phyloP scores from a whole-genome alignment of 1,284 basidiomycete genomes.

The Anthracocystis panici-leucophaei region DNA sequence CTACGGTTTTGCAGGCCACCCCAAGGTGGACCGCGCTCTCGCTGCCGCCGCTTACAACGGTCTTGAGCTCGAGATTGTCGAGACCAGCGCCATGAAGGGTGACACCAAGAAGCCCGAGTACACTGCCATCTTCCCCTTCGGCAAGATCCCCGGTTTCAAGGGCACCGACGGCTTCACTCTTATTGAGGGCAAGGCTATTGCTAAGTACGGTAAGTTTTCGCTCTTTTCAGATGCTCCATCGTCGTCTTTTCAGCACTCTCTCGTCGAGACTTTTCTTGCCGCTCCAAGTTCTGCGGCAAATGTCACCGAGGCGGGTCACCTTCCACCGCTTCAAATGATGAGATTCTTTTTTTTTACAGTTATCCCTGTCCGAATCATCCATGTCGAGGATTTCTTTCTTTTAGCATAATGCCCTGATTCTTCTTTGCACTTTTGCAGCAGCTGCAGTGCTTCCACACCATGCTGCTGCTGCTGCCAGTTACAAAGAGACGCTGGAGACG shows the following conservation, averaged over 20 bases:
- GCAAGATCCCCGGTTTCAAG: conserved; percentile 81
- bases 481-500: not conserved
- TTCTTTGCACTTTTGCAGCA: not conserved
- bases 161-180: conserved; percentile 82
- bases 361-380: conserved; percentile 70
- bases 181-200: conserved; percentile 83
- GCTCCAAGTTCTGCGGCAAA: not conserved
- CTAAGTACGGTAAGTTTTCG: conserved; percentile 87
- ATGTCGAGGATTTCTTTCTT: conserved; percentile 75
- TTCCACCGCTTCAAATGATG: conserved; percentile 67
- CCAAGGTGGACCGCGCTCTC: conserved; percentile 55
- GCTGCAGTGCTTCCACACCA: not conserved
- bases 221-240: not conserved
- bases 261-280: conserved; percentile 3
- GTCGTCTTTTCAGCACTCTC: not conserved
- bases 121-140: conserved; percentile 61
- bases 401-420: conserved; percentile 59
- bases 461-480: not conserved
- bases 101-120: conserved; percentile 66
- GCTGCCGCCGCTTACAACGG: conserved; percentile 68
- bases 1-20: conserved; percentile 55
- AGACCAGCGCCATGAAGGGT: conserved; percentile 40
- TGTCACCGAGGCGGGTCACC: not conserved
- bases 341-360: conserved; percentile 70
- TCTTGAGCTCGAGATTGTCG: conserved; percentile 61